Base-by-base conservation (phyloP, 1,284 basidiomycete species). In the Bjerkandera adusta region DNA sequence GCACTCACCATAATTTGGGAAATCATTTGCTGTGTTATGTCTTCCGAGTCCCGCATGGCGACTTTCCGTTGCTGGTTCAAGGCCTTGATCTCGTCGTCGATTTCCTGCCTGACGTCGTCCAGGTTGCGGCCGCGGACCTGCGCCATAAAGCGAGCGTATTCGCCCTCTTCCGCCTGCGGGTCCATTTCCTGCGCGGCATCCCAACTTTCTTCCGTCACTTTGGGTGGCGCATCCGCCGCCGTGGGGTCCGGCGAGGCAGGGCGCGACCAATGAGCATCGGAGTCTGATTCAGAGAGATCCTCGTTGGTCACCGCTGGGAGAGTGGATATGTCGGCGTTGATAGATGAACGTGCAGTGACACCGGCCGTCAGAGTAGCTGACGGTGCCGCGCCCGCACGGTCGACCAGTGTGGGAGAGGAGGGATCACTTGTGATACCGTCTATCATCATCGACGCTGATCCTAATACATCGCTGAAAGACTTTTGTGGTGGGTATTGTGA, bases 21-120 rank as follows among this genome's bases (percentile, higher is more conserved):
- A 36, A 97, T 79, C 95, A 97, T 98, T 55, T 95, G 88, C 61
- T 90, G 85, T 3, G 91, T 96, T 55, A 98, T 83, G 61, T 97
- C 95, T 59, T 98, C 97, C 8, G 94, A 90, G 68, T 96, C 93
- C 30, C 94, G 78, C 78, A 94, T 85, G 13, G 93, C 91, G 33
- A 83, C 84, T 64, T 92, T 95, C 62, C 83, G 81, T 66, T 96
- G 89, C 62, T 83, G 76, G 60, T 93, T 85, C 38, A 99, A 71
- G 3, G 76, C 73, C 48, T 77, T 76, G 49, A 99, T 94, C 67
- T 99, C 97, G 43, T 87, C 85, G 62, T 96, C 92, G 45, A 98
- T 94, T 68, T 99, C 95, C 38, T 76, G 73, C 48, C 88, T 79
- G 36, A 96, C 89, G 33, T 85, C 76, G 33, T 88, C 83, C 43